Conservation (phyloP, 768 basidiomycete species). For the Phallus indusiatus region DNA sequence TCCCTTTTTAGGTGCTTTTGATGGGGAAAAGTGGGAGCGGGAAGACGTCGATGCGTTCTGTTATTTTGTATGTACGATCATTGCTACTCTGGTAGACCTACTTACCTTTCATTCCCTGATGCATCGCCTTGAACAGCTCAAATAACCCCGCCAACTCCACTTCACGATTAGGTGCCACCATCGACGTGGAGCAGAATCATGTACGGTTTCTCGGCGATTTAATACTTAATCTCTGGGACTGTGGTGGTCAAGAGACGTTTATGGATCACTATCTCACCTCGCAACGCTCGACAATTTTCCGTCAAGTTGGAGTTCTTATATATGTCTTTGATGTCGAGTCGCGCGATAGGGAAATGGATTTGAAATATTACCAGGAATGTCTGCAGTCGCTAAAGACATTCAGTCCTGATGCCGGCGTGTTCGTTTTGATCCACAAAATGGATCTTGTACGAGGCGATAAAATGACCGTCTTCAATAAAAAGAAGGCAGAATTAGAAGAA, state of each 20-base stretch:
- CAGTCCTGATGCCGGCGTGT: constrained; percentile 77
- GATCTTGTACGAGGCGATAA: constrained; percentile 72
- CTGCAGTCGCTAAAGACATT: constrained; percentile 70
- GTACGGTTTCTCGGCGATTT: constrained; percentile 95
- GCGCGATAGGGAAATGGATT: constrained; percentile 74
- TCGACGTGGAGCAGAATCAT: constrained; percentile 96
- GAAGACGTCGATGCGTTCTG: constrained; percentile 96
- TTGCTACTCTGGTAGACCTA: not conserved
- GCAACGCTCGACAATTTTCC: constrained; percentile 90
- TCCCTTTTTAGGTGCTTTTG: constrained; percentile 64
- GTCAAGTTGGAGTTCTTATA: constrained; percentile 93
- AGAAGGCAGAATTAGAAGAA: constrained; percentile 62
- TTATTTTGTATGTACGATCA: constrained; percentile 94
- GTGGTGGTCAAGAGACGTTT: constrained; percentile 96
- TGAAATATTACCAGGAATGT: constrained; percentile 89
- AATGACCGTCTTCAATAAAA: constrained; percentile 53
- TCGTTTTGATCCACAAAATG: constrained; percentile 96
- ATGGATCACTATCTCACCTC: constrained; percentile 94
- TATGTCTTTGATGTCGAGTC: constrained; percentile 97
- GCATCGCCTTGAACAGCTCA: constrained; percentile 42
- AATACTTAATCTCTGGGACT: constrained; percentile 96
- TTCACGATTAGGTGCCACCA: constrained; percentile 86
- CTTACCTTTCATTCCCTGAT: constrained; percentile 9
- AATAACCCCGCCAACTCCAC: constrained; percentile 93
- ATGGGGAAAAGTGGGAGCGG: constrained; percentile 97